Evolutionary conservation across 2,329 filamentous ascomycete species (phyloP).

Genomic region (Fusarium verticillioides): DNA sequence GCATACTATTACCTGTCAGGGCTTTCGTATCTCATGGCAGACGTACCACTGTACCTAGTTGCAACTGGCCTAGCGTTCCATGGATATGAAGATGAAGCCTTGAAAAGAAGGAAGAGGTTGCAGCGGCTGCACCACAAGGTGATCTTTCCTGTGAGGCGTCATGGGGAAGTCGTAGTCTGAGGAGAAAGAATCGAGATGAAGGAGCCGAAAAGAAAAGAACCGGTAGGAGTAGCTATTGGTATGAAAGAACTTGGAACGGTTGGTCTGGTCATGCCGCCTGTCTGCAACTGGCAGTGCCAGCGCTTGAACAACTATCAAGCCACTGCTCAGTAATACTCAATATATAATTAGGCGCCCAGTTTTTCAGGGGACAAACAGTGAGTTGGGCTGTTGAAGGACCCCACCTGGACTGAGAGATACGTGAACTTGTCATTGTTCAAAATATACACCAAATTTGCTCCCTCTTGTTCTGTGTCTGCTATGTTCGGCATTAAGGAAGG

Average conservation of each 20-base stretch:
- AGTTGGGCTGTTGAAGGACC: not conserved
- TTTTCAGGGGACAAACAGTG: not conserved
- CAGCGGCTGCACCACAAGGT: not conserved
- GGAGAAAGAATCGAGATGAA: not conserved
- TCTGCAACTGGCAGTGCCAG: not conserved
- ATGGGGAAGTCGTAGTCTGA: not conserved
- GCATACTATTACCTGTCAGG: conserved; percentile 20
- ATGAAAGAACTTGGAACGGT: not conserved
- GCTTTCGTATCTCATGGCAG: conserved; percentile 7
- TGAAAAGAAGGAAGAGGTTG: conserved; percentile 8
- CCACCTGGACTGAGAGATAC: not conserved
- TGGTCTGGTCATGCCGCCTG: not conserved
- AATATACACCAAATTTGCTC: not conserved
- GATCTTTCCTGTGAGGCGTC: not conserved
- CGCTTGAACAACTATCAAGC: not conserved
- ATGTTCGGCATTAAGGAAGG: too few relatives aligned
- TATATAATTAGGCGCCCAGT: not conserved
- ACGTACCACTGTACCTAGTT: not conserved
- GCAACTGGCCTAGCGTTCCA: conserved; percentile 1
- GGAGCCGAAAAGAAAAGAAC: not conserved
- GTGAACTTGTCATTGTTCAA: not conserved
- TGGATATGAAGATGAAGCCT: conserved; percentile 2
- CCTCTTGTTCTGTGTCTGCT: not conserved
- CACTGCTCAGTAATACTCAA: not conserved
- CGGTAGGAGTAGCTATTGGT: too few relatives aligned